Evolutionary conservation across 2,329 filamentous ascomycete genomes (phyloP).

Genomic region (Conoideocrella luteorostrata): DNA sequence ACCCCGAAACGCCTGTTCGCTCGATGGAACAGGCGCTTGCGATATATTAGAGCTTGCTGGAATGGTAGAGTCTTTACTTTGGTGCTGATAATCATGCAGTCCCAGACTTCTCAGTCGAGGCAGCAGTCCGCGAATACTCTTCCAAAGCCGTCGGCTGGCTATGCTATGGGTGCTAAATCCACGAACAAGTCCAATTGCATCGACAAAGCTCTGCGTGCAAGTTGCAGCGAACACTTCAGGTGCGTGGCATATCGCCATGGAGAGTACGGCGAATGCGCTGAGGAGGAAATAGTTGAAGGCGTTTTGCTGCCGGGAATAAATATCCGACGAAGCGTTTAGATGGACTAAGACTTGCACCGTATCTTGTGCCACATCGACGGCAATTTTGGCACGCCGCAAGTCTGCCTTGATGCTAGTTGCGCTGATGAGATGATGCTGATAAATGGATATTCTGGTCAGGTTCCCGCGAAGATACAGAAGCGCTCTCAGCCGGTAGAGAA

Average conservation of each 20-base stretch:
- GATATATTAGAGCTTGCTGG: neutral
- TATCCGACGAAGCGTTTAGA: conserved; percentile 17
- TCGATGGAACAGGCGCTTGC: neutral
- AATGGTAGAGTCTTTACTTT: neutral
- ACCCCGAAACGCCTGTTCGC: too few species aligned
- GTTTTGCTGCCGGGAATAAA: conserved; percentile 19
- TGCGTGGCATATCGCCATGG: conserved; percentile 39
- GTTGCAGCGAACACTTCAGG: conserved; percentile 33
- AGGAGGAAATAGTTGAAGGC: conserved; percentile 20
- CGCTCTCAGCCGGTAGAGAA: conserved; percentile 33
- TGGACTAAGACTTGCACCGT: conserved; percentile 16
- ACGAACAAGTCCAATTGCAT: conserved; percentile 25
- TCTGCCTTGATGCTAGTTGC: conserved; percentile 28
- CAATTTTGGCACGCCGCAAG: conserved; percentile 25
- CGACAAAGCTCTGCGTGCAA: conserved; percentile 25
- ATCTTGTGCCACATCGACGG: conserved; percentile 24
- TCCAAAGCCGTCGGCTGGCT: conserved; percentile 28
- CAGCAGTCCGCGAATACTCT: conserved; percentile 27
- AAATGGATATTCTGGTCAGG: conserved; percentile 35
- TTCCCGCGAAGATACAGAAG: conserved; percentile 37
- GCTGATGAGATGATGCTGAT: conserved; percentile 33
- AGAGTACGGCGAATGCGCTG: conserved; percentile 27
- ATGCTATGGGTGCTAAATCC: conserved; percentile 26
- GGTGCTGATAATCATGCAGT: conserved; percentile 17
- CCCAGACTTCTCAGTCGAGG: too few species aligned